A percentile compares a stretch with the other conserved stretches of the same genome.
Conservation (phyloP, 306 rosid species). For the Rubus idaeus region DNA sequence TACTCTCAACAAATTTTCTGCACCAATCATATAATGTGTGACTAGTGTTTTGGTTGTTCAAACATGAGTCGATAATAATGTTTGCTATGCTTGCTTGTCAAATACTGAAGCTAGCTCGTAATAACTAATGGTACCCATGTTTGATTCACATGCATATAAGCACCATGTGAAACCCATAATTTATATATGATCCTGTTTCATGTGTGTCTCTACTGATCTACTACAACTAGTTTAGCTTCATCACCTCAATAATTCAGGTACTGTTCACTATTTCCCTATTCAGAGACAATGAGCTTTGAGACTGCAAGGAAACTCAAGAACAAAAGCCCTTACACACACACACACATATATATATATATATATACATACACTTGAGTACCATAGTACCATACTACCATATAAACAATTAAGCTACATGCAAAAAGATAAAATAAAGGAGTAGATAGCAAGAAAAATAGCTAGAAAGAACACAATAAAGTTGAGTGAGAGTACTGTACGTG, state of each 20-base stretch:
- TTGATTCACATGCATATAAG: slow-evolving; percentile 31
- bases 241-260: neutral
- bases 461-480: neutral
- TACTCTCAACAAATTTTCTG: no score
- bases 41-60: no score
- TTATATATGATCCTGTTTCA: neutral
- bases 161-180: neutral
- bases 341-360: slow-evolving; percentile 8
- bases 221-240: neutral
- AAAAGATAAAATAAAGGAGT: neutral
- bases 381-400: neutral
- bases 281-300: slow-evolving; percentile 8
- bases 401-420: neutral
- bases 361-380: neutral
- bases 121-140: slow-evolving; percentile 35
- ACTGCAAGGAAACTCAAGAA: slow-evolving; percentile 34
- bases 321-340: neutral
- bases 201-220: neutral
- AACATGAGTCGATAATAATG: no score
- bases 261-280: neutral
- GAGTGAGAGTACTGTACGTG: neutral
- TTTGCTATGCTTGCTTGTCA: no score
- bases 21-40: no score
- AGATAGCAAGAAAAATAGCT: neutral
- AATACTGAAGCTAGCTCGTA: no score